phyloP scores from a whole-genome alignment of 441 rosid species.

The Hura crepitans region DNA sequence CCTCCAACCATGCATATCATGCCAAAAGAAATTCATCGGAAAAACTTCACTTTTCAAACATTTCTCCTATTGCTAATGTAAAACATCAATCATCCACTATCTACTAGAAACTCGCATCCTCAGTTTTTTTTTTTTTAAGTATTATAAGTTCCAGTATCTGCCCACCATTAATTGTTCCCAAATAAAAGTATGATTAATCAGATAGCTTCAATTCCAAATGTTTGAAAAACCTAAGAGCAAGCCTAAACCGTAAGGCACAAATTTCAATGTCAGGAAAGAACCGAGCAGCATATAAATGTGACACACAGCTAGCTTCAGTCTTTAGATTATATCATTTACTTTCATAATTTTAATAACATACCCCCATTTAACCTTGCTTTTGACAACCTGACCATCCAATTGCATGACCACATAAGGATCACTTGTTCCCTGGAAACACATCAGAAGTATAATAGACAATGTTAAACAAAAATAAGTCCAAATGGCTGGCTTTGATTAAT shows the following conservation, averaged over 20 bases:
- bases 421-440: constrained; percentile 67
- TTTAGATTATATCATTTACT: background rate
- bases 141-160: background rate
- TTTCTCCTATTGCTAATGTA: background rate
- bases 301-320: background rate
- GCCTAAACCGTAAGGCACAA: background rate
- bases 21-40: background rate
- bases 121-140: background rate
- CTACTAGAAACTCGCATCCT: constrained; percentile 1
- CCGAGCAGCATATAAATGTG: background rate
- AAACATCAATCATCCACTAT: background rate
- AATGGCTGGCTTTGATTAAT: background rate
- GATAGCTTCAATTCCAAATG: background rate
- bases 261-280: background rate
- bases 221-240: background rate
- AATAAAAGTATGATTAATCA: background rate
- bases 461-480: background rate
- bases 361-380: constrained; percentile 81
- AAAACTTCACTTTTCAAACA: background rate
- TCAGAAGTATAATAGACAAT: constrained; percentile 5
- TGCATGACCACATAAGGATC: constrained; percentile 85
- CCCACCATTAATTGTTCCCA: background rate
- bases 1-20: background rate
- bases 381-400: constrained; percentile 81
- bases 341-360: constrained; percentile 22